Base-by-base conservation (phyloP, 176 grass and related monocot genomes). In the Neostapfia colusana region DNA sequence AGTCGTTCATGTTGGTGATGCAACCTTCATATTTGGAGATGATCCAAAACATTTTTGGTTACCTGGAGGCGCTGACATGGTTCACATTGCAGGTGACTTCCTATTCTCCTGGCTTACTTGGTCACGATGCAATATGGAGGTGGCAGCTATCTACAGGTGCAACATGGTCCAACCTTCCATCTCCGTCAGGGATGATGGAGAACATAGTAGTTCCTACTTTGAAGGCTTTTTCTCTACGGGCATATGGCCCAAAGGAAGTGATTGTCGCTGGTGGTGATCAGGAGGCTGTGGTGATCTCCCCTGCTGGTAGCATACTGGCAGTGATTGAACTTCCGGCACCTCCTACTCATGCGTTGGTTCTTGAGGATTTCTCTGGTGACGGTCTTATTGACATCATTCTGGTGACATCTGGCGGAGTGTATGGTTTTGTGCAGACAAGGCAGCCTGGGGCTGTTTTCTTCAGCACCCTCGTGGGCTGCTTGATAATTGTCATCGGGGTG, bases 91-190 rank as follows among this genome's bases (percentile, higher is more conserved):
- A 98, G 91, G 91, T 98, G 38, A 98, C 91, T 37, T 92, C 91
- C 1, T 98, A 94, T 68, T 90, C 91, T 8, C 89, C 95, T 23
- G 87, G 85, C 58, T 55, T 91, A 26, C 95, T 86, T 65, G 91
- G 91, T 69, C 89, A 94, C 15, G 87, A 85, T n/a, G 95, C 89
- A 17, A 62, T 92, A 28, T 98, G 91, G 95, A 90, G 87, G 56
- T 98, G 91, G 91, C 95, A 98, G 75, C 70, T 98, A 20, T 98
- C 95, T 24, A 86, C 95, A 56, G 85, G 89, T 16, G 95, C 91
- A 20, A 88, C 86, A 75, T 98, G 95, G 95, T 90, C 95, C 88
- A 98, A 98, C 79, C 91, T 98, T 7, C 91, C 91, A 59, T 94
- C 95, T 36, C 95, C 89, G 15, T 84, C 76, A 0, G 91, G 95